Evolutionary conservation across 345 rosid genomes (phyloP), one percentile per base, ranked within the genome.

Genomic region (Lumnitzera littorea): DNA sequence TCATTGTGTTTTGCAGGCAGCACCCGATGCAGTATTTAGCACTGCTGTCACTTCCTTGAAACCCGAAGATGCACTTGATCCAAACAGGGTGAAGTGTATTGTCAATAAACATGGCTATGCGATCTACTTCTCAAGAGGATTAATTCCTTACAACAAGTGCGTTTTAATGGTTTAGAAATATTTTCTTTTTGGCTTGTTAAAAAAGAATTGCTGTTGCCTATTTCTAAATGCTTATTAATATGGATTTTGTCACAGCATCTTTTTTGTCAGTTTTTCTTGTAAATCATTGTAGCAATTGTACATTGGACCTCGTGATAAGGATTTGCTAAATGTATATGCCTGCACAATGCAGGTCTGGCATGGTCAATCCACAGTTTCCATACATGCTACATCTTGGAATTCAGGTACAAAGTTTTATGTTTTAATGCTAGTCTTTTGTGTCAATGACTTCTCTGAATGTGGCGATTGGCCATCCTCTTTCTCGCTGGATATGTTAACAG

Each of bases 21-120:
- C 97, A 25, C 97, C 96, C 16, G 91, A 94, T 86, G 97, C 97
- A 23, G 99, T 94, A 70, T 90, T 94, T 77, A 94, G 99, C 78
- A 90, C 97, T 69, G 96, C 97, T 1, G 99, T 82, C 62, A 86
- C 97, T 41, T 75, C 91, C 12, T 75, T 94, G 73, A 88, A 79
- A 69, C 89, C 87, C 57, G 97, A 94, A 75, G 96, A 94, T 76
- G 96, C 89, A 15, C 76, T 82, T 68, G 97, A 94, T 77, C 84
- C 92, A 36, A 94, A 94, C 57, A 78, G 95, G 73, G 99, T 94
- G 70, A 90, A 94, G 78, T 94, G 96, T 60, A 82, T 94, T 13
- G 84, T 88, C 49, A 85, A 94, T 67, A 88, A 81, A 65, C 80
- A 46, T 55, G 99, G 91, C 56, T 94, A 94, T 70, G 97, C 97